Base-by-base conservation (phyloP, 2,329 filamentous ascomycete genomes). In the Diaporthe nobilis region DNA sequence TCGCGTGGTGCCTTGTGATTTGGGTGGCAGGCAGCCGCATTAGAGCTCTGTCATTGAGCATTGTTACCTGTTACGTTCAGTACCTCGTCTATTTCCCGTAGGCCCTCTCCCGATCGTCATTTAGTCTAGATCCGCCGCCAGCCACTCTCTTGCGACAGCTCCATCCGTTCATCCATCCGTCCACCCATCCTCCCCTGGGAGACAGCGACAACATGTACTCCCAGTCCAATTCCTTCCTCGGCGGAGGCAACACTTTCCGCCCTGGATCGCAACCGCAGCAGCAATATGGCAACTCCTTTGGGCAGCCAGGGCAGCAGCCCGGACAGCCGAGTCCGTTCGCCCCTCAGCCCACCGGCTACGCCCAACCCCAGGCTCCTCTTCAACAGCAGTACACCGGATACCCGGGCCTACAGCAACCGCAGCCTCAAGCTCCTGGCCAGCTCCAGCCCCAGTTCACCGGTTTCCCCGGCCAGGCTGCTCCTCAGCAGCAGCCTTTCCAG, bases 201-300 rank as follows among this genome's bases (percentile, higher is more conserved):
- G 70, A 53, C 63, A 42, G 42, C 55, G 75, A 67, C 78, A 77
- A 82, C 85, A 98, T 98, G 96, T 98, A 95, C 87, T 97, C 95
- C 79, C 95, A 93, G 84, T 94, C 95, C 79, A 97, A 94, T 88
- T 93, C 94, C 78, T 98, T 93, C 85, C 87, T 98, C 81, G 95
- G 95, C 85, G 94, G 92, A 86, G 91, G 90, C 84, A 95, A 93
- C 83, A 93, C 89, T 87, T 91, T 93, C 83, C 94, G 92, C 77
- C 94, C 94, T 72, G 90, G 91, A 78, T 71, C 71, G 44, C 88
- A 88, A 78, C 92, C 90, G 82, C 91, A 91, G 79, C 90, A 88
- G 86, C 71, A 73, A 25, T 73, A 73, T 55, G 71, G 71, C 79
- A 84, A 86, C 82, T 86, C 88, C 77, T 88, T 90, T 81, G 83